Evolutionary conservation across 1,284 basidiomycete genomes (phyloP), one percentile per base, ranked within the genome.

Genomic region (Mycena sp.): DNA sequence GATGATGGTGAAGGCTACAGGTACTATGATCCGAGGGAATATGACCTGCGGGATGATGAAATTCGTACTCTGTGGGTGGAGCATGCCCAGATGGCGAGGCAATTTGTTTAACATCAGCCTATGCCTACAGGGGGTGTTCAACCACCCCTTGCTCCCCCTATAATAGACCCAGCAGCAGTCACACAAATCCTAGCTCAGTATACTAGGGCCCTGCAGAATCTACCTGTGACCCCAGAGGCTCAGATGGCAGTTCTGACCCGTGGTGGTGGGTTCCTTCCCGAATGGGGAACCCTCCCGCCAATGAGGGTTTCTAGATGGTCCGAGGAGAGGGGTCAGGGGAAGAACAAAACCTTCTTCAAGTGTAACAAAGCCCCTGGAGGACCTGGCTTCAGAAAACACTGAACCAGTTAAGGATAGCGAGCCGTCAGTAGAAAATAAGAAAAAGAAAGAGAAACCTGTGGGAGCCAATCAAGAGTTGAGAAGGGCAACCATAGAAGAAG

Each of bases 41-140:
- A 57, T 14, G 44, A 49, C n/a, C 53, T 26, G n/a, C 25, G 40
- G 26, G 55, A 58, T 5, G 55, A 58, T 17, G 55, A 58, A 25
- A 58, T 58, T 7, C 32, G 16, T 1, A 29, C 45, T 4, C 23
- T 48, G 3, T n/a, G 11, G 12, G 44, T 37, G 5, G 38, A 48
- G 25, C 23, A 37, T 12, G 43, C 43, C n/a, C 6, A 48, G 1
- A 2, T 40, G 35, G 19, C 4, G 44, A 14, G 44, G 19, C 45
- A 38, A 29, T 19, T 48, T 21, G 32, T 21, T 29, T 37, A 58
- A 49, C 46, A 23, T 30, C 5, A 40, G 10, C 44, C n/a, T 11
- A 6, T 21, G 1, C 45, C 37, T 23, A 2, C 4, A 29, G 6
- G 53, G 45, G 35, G 55, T 58, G 44, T 49, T 49, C 45, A 58